These are phyloP conservation scores for Castanea mollissima DNA, from an alignment of 306 rosid genomes.

Conservation along the genomic window DNA sequence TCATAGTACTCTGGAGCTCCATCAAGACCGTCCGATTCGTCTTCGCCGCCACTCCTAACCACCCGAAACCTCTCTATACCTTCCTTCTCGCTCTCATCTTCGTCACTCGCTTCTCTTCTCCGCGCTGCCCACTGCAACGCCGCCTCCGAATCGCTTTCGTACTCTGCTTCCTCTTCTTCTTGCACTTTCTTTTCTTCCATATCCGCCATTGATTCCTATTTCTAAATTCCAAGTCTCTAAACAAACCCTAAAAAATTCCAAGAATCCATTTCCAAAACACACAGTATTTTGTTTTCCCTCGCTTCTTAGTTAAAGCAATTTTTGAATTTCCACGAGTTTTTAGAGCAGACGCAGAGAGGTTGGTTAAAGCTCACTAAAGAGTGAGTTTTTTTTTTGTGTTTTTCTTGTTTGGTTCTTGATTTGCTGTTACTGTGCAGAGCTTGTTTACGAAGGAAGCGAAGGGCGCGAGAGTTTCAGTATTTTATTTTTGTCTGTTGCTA, in stretches of 20 bases:
- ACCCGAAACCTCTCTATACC: background rate
- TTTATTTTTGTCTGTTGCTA: background rate
- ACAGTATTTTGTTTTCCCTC: background rate
- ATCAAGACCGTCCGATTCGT: background rate
- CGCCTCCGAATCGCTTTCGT: conserved; percentile 13
- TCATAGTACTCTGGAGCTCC: background rate
- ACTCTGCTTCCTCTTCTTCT: background rate
- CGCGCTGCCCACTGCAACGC: conserved; percentile 9
- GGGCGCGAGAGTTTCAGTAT: background rate
- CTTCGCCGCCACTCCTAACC: background rate
- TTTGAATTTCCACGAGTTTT: background rate
- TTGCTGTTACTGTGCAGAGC: background rate
- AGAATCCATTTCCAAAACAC: background rate
- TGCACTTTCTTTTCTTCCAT: background rate
- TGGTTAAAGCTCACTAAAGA: background rate
- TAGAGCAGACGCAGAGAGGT: background rate
- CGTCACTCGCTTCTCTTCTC: conserved; percentile 21
- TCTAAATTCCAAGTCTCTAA: background rate
- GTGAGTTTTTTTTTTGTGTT: background rate
- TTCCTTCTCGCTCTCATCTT: conserved; percentile 9
- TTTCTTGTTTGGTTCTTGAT: background rate
- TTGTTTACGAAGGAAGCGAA: background rate
- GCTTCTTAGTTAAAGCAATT: background rate
- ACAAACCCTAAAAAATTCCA: background rate
- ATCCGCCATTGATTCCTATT: conserved; percentile 3